Evolutionary conservation across 306 rosid genomes (phyloP).

Genomic region (Vigna reflexopilosa): DNA sequence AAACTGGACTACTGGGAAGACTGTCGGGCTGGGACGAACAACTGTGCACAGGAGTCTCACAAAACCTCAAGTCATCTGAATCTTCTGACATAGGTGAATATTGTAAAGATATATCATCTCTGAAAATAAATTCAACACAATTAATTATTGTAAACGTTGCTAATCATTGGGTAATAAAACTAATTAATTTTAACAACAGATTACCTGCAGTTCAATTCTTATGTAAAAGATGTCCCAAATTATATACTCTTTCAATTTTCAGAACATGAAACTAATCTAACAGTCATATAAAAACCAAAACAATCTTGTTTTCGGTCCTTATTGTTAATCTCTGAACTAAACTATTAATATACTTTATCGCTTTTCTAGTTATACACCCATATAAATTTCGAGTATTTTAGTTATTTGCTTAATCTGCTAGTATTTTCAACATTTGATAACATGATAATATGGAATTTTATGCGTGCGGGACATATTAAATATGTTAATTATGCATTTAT

Average conservation of each 20-base stretch:
- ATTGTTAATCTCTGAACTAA: too few species aligned
- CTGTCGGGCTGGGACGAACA: slow-evolving; percentile 75
- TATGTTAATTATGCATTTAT: neutral
- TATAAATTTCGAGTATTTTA: neutral
- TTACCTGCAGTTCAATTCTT: slow-evolving; percentile 2
- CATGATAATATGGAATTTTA: neutral
- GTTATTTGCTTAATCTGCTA: neutral
- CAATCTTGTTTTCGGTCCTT: neutral
- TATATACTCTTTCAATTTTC: neutral
- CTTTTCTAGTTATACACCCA: neutral
- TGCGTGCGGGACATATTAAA: neutral
- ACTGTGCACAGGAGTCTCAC: slow-evolving; percentile 61
- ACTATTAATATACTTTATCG: neutral
- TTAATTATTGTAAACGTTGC: neutral
- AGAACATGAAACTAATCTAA: neutral
- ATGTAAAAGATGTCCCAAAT: neutral
- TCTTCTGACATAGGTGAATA: slow-evolving; percentile 99
- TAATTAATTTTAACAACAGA: slow-evolving; percentile 28
- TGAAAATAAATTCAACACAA: slow-evolving; percentile 44
- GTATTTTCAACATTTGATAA: neutral
- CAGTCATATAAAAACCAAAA: neutral
- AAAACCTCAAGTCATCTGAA: slow-evolving; percentile 79
- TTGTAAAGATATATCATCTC: slow-evolving; percentile 85
- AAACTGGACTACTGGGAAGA: slow-evolving; percentile 84
- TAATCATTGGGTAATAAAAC: neutral